Conservation (phyloP, 2,329 filamentous ascomycete species). For the Nemania sp. region DNA sequence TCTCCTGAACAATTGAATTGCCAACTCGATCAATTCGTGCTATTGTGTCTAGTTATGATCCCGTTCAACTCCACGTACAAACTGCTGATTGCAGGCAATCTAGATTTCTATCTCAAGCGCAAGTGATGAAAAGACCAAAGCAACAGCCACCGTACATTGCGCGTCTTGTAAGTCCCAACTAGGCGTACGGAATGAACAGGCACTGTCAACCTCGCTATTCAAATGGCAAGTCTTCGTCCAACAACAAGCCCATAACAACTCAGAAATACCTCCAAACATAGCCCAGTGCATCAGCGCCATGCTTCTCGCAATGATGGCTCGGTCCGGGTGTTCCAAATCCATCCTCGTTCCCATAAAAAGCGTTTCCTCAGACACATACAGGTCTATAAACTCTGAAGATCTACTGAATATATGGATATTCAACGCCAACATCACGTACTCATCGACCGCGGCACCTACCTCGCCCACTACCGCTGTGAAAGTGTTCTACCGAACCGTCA, state of each 20-base stretch:
- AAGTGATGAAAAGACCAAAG: constrained; percentile 1
- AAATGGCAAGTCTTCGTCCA: constrained; percentile 59
- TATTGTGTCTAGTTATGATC: not conserved
- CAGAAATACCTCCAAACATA: constrained; percentile 42
- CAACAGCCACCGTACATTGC: constrained; percentile 45
- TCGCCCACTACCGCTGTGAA: constrained; percentile 52
- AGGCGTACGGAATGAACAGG: constrained; percentile 52
- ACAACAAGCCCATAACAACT: constrained; percentile 31
- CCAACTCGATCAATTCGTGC: not conserved
- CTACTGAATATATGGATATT: constrained; percentile 59
- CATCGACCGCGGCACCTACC: constrained; percentile 44
- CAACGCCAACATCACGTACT: constrained; percentile 57
- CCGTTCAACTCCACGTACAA: not conserved
- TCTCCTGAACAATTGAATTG: constrained; percentile 16
- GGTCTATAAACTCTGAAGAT: constrained; percentile 8
- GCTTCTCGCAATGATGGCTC: constrained; percentile 55
- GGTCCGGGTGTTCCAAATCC: constrained; percentile 62
- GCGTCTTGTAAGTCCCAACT: constrained; percentile 49
- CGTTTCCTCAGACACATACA: not conserved
- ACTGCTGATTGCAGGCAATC: constrained; percentile 10
- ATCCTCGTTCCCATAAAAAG: constrained; percentile 49
- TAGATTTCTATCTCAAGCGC: constrained; percentile 8
- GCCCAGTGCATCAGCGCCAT: constrained; percentile 57
- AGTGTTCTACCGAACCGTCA: constrained; percentile 53
- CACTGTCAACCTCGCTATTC: constrained; percentile 54